These are phyloP conservation scores for Coccinonectria pachysandricola DNA, from an alignment of 2,329 filamentous ascomycete genomes.

Conservation along the genomic window DNA sequence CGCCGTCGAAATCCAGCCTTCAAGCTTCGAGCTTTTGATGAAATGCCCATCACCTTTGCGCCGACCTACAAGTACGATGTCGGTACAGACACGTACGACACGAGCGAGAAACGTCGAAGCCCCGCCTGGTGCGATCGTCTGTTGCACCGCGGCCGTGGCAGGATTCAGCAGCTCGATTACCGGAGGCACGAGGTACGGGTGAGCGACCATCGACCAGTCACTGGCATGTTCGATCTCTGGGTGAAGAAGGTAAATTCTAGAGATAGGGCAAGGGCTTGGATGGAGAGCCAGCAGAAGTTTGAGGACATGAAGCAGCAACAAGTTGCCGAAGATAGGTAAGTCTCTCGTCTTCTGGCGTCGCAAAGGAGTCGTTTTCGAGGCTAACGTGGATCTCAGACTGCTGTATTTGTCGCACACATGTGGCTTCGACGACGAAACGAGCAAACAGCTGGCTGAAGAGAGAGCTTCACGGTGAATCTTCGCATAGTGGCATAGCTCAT, in stretches of 20 bases:
- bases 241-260: constrained; percentile 71
- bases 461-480: constrained; percentile 22
- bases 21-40: constrained; percentile 79
- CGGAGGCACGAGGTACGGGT: constrained; percentile 78
- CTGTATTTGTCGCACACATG: constrained; percentile 40
- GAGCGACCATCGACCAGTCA: constrained; percentile 90
- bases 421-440: constrained; percentile 44
- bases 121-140: constrained; percentile 96
- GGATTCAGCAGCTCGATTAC: constrained; percentile 83
- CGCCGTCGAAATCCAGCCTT: constrained; percentile 84
- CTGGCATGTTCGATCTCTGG: constrained; percentile 69
- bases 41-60: constrained; percentile 80
- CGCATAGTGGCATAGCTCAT: too few relatives aligned
- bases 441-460: constrained; percentile 35
- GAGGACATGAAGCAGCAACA: constrained; percentile 60
- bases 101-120: constrained; percentile 84
- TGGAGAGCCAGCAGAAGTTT: constrained; percentile 65
- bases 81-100: constrained; percentile 86
- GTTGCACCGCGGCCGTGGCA: constrained; percentile 71
- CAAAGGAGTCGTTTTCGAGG: too few relatives aligned
- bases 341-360: constrained; percentile 11
- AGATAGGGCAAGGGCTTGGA: constrained; percentile 56
- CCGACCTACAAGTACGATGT: constrained; percentile 99
- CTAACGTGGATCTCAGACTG: too few relatives aligned
- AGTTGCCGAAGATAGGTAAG: constrained; percentile 68